Conservation (phyloP, 345 rosid genomes). For the Adansonia digitata region DNA sequence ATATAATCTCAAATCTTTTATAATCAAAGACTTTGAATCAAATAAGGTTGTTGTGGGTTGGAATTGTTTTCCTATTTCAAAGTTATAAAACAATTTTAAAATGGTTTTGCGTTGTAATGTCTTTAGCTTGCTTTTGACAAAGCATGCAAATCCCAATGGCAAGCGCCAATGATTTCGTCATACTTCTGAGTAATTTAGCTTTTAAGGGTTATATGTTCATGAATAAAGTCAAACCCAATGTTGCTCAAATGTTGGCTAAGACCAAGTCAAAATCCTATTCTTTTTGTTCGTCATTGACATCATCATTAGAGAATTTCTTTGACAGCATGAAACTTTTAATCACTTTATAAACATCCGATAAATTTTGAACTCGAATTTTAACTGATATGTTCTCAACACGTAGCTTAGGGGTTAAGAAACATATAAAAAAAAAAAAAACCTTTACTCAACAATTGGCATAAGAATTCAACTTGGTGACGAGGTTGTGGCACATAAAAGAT, state of each 20-base stretch:
- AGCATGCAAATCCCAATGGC: background rate
- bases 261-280: background rate
- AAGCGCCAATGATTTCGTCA: constrained; percentile 1
- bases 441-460: background rate
- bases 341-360: no score
- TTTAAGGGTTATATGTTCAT: background rate
- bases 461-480: background rate
- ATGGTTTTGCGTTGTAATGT: background rate
- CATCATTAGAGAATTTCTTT: no score
- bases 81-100: background rate
- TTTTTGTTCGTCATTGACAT: background rate
- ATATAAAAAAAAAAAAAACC: background rate
- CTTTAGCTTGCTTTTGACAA: background rate
- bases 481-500: background rate
- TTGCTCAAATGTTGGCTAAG: background rate
- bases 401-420: background rate
- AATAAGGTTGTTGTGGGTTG: background rate
- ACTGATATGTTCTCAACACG: constrained; percentile 17
- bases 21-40: background rate
- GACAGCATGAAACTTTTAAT: no score
- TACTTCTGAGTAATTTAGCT: background rate
- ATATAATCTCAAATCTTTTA: background rate
- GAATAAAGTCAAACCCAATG: background rate
- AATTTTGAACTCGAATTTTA: no score
- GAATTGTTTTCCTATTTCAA: background rate